Percentiles rank a stretch among this genome's conserved stretches.
Conservation (phyloP, 2,329 filamentous ascomycete species). For the Ustulina deusta region DNA sequence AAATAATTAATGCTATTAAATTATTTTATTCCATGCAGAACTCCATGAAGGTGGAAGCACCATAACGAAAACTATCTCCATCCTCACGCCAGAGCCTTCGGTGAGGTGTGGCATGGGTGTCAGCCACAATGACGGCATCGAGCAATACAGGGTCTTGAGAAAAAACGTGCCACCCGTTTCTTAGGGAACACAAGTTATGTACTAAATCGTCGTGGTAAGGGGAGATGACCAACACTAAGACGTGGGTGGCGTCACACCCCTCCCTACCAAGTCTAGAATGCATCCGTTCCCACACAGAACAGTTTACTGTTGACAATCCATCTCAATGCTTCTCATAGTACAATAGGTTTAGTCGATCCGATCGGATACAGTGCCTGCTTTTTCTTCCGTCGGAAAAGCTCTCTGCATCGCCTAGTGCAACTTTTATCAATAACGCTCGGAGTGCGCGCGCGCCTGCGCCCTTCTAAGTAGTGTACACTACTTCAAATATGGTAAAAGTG, state of each 20-base stretch:
- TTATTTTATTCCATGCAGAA: not conserved
- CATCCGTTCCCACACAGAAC: conserved; percentile 7
- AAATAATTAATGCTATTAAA: not conserved
- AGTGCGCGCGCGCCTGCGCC: not conserved
- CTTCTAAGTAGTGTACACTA: not conserved
- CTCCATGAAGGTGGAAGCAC: not conserved
- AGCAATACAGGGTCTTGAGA: conserved; percentile 18
- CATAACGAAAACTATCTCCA: not conserved
- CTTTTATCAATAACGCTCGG: not conserved
- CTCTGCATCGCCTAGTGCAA: not conserved
- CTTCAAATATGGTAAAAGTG: not conserved
- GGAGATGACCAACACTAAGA: not conserved
- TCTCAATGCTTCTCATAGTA: not conserved
- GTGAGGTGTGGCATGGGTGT: conserved; percentile 12
- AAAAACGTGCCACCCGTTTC: conserved; percentile 5
- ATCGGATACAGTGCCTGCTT: conserved; percentile 7
- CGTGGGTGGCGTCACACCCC: conserved; percentile 12
- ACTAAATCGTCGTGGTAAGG: not conserved
- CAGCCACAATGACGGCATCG: conserved; percentile 39
- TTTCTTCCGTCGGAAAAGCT: not conserved
- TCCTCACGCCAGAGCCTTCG: conserved; percentile 7
- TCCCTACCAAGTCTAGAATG: conserved; percentile 1
- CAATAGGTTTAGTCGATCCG: conserved; percentile 6
- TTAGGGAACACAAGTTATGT: conserved; percentile 23
- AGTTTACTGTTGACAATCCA: not conserved